Base-by-base conservation (phyloP, 2,329 filamentous ascomycete genomes). In the Rutstroemia sp. region DNA sequence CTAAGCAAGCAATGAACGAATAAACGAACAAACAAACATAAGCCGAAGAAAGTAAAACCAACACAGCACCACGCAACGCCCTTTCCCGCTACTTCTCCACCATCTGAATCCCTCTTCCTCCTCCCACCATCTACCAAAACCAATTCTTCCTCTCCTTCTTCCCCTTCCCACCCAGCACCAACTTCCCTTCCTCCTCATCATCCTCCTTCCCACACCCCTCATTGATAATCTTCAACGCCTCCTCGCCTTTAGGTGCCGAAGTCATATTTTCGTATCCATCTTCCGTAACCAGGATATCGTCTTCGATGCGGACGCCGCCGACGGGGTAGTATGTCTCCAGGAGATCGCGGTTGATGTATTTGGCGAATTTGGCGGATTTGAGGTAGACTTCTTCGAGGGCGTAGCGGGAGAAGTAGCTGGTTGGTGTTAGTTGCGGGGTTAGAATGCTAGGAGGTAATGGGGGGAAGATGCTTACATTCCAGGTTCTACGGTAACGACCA, bases 261-360 rank as follows among this genome's bases (percentile, higher is more conserved):
- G 91, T 95, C 69, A 97, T 68, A 68, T 95, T 95, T 72, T 96
- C 91, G 65, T 83, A 84, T 0, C 92, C 91, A 23, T 81, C 75
- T 59, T 86, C 77, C 1, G 87, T 94, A 49, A 97, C 84, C 21
- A 94, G 76, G 41, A 97, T 80, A 70, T 92, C 89, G 68, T 97
- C 91, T 74, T 99, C 94, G 59, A 97, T 95, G 48, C 94, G 81
- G 25, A 96, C 90, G 37, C 94, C 94, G 16, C 92, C 94, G 1
- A 97, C 86, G 25, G 73, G 75, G 75, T 88, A 92, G 70, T 87
- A 92, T 60, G 74, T 75, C 59, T 85, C 82, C 49, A 94, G 72
- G 5, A 86, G 78, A 5, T 77, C 75, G 62, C 75, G 74, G 71
- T 92, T 79, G 66, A 94, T 85, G 64, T 81, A 88, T 58, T 77